Conservation (phyloP, 345 rosid species). For the Aegle marmelos region DNA sequence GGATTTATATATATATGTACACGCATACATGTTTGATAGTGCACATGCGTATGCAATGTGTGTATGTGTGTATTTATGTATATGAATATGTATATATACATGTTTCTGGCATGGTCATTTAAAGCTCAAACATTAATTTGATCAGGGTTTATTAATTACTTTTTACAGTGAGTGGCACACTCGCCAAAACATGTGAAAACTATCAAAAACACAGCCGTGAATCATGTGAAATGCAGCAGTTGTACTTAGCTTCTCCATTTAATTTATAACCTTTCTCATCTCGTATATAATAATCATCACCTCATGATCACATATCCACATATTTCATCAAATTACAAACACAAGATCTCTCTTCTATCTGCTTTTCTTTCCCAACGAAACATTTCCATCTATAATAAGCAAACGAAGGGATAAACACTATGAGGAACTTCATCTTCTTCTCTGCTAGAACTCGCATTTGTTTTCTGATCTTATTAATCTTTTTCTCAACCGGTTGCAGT, state of each 20-base stretch:
- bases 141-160: background rate
- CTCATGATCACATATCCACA: background rate
- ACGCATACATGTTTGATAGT: too few relatives aligned
- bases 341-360: background rate
- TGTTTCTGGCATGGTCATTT: background rate
- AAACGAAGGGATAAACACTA: background rate
- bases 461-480: conserved; percentile 12
- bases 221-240: conserved; percentile 69
- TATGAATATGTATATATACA: too few relatives aligned
- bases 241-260: background rate
- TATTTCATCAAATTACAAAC: background rate
- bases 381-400: background rate
- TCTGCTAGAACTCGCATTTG: conserved; percentile 8
- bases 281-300: too few relatives aligned
- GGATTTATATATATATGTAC: too few relatives aligned
- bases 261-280: background rate
- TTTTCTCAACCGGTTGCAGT: background rate
- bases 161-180: conserved; percentile 3
- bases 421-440: background rate
- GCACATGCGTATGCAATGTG: too few relatives aligned
- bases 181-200: conserved; percentile 34
- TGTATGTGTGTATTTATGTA: too few relatives aligned
- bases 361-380: background rate
- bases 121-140: background rate
- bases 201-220: conserved; percentile 42